Evolutionary conservation across 805 yeast genomes (phyloP), one percentile per base, ranked within the genome.

Genomic region (Ogataea philodendri): DNA sequence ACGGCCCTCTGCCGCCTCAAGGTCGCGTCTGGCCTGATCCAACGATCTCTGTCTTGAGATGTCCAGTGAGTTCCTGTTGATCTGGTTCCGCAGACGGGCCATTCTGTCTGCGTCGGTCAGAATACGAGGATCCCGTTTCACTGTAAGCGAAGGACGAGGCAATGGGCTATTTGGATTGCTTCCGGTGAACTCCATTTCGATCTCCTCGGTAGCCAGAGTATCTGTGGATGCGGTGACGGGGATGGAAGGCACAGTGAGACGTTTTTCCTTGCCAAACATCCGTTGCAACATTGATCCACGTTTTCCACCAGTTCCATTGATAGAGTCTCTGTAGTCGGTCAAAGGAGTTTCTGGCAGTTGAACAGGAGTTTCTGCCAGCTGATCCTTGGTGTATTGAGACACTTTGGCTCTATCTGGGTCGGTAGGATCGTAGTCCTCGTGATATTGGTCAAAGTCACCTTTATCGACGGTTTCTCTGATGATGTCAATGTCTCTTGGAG

Each of bases 341-440:
- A 31, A 41, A 1, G 48, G 39, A 9, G 44, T 19, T 10, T 45
- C 48, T 10, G 35, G 33, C 22, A 42, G 38, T 7, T 35, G 49
- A 15, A 32, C 34, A 10, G 39, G 44, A 13, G 48, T 32, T 26
- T 63, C 68, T 25, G 59, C 37, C 5, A 59, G 48, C 25, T 57
- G 59, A 5, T 55, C 59, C 15, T 53, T 49, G 5, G 66, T 55
- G 49, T 74, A 71, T 31, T 70, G 63, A 25, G 76, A 65, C 19
- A 81, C 63, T 42, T 69, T 70, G 10, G 66, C 68, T 47, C 84
- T 69, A 42, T 78, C 62, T 19, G 89, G 86, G 59, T 83, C 89
- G 3, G 94, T 83, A 27, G 94, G 94, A 56, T 84, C 94, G 54
- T 81, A 84, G 35, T 74, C 70, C 8, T 56, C 62, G 8, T 88